Percentiles rank a stretch among this genome's conserved stretches.
phyloP scores from a whole-genome alignment of 2,329 filamentous ascomycete species.

The Sordariomycetes sp. region DNA sequence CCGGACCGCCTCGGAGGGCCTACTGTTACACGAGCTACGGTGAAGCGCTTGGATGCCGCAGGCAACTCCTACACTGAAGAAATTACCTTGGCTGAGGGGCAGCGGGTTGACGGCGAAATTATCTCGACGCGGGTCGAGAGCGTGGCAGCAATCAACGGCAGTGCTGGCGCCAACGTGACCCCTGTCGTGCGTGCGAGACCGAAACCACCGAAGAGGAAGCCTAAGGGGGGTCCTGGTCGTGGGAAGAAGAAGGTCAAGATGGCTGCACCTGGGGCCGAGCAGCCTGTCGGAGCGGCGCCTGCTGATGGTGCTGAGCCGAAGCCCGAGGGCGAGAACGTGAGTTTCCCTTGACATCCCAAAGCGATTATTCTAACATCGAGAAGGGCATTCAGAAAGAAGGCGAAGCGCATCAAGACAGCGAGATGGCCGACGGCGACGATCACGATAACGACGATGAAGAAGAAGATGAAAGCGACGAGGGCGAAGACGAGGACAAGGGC shows the following conservation, averaged over 20 bases:
- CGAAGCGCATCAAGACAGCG: constrained; percentile 35
- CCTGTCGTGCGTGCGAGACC: constrained; percentile 47
- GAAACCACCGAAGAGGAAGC: constrained; percentile 72
- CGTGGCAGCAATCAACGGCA: constrained; percentile 47
- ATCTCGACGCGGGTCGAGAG: constrained; percentile 49
- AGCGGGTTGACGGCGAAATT: constrained; percentile 74
- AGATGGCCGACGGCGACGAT: constrained; percentile 42
- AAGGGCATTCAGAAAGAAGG: constrained; percentile 33
- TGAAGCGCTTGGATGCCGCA: constrained; percentile 66
- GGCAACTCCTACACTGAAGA: constrained; percentile 82
- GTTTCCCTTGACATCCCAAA: background rate
- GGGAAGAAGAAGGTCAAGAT: constrained; percentile 71
- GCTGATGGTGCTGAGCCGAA: constrained; percentile 20
- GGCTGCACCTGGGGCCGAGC: constrained; percentile 24
- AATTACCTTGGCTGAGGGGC: constrained; percentile 70
- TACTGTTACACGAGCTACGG: constrained; percentile 67
- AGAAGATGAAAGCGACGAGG: constrained; percentile 36
- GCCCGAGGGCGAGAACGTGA: constrained; percentile 7
- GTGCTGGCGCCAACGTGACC: constrained; percentile 32
- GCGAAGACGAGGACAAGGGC: constrained; percentile 36
- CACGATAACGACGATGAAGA: constrained; percentile 38
- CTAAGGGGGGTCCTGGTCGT: constrained; percentile 64
- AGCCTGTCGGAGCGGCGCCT: constrained; percentile 21
- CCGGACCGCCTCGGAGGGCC: constrained; percentile 35
- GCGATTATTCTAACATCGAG: constrained; percentile 10